Conservation (phyloP, 1,284 basidiomycete species). For the Sporisorium iseilematis-ciliati region DNA sequence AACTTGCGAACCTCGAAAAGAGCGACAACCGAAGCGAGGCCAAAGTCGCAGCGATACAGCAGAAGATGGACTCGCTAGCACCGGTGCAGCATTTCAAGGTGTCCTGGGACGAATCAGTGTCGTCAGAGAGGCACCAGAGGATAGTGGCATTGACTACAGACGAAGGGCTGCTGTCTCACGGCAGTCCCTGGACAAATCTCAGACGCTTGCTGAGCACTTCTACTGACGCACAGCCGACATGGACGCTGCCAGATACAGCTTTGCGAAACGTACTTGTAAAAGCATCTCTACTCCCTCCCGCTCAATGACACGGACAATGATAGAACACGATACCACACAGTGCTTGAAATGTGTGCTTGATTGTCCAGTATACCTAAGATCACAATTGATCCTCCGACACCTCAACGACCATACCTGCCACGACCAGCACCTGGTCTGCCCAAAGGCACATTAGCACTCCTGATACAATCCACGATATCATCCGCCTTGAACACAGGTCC, state of each 20-base stretch:
- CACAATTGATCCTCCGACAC: neutral
- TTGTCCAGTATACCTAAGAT: neutral
- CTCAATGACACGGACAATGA: constrained; percentile 7
- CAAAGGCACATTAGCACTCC: constrained; percentile 46
- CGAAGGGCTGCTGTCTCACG: constrained; percentile 29
- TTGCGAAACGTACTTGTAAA: constrained; percentile 18
- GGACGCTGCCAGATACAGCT: constrained; percentile 16
- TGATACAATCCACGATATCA: constrained; percentile 57
- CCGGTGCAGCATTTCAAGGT: constrained; percentile 27
- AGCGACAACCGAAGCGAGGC: neutral
- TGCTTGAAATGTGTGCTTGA: neutral
- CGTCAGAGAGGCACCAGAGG: constrained; percentile 2
- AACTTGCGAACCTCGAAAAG: constrained; percentile 2
- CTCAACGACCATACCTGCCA: constrained; percentile 23
- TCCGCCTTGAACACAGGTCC: constrained; percentile 55
- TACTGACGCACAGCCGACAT: neutral
- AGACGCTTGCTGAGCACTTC: neutral
- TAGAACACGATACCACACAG: neutral
- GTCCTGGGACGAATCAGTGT: neutral
- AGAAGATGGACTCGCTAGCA: constrained; percentile 18
- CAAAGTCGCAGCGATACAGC: neutral
- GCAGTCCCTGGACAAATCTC: constrained; percentile 12
- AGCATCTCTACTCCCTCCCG: constrained; percentile 6
- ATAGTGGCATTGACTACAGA: constrained; percentile 10
- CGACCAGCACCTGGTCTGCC: constrained; percentile 10